These are phyloP conservation scores for Candida takata DNA, from an alignment of 805 yeast species.

Conservation along the genomic window DNA sequence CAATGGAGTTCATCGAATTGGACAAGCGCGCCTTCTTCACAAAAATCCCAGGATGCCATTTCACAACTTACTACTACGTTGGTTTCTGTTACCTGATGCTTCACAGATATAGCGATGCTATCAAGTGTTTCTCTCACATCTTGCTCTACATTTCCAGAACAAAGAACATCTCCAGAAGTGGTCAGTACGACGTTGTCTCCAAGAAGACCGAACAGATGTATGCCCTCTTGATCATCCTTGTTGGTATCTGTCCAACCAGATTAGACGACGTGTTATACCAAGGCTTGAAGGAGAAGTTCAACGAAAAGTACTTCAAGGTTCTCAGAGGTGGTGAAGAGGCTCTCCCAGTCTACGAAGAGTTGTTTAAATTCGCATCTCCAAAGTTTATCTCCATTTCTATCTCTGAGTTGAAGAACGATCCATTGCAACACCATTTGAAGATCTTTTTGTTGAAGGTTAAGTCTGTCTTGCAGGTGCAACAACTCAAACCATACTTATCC, in stretches of 20 bases:
- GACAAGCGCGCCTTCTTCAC: conserved; percentile 41
- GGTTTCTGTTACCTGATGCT: conserved; percentile 46
- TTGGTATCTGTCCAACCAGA: conserved; percentile 40
- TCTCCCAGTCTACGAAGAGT: conserved; percentile 36
- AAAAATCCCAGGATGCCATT: conserved; percentile 42
- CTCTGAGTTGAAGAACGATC: conserved; percentile 31
- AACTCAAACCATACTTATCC: conserved; percentile 38
- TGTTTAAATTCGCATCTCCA: conserved; percentile 41
- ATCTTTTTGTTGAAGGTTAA: conserved; percentile 37
- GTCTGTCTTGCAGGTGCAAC: conserved; percentile 31
- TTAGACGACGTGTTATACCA: conserved; percentile 38
- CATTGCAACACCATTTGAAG: conserved; percentile 35
- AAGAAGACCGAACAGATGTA: conserved; percentile 46
- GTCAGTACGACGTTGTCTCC: conserved; percentile 39
- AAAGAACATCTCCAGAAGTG: conserved; percentile 34
- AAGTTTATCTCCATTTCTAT: conserved; percentile 38
- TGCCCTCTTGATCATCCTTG: conserved; percentile 39
- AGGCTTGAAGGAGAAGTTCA: conserved; percentile 39
- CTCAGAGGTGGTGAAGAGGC: conserved; percentile 37
- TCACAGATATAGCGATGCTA: conserved; percentile 43
- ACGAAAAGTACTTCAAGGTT: conserved; percentile 37
- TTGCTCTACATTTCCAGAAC: conserved; percentile 40
- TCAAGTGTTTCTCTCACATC: conserved; percentile 41
- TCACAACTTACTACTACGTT: conserved; percentile 44
- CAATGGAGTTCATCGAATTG: conserved; percentile 40